A percentile compares a stretch with the other conserved stretches of the same genome.
Conservation (phyloP, 106 monocot species). For the Dendrobium nobile region DNA sequence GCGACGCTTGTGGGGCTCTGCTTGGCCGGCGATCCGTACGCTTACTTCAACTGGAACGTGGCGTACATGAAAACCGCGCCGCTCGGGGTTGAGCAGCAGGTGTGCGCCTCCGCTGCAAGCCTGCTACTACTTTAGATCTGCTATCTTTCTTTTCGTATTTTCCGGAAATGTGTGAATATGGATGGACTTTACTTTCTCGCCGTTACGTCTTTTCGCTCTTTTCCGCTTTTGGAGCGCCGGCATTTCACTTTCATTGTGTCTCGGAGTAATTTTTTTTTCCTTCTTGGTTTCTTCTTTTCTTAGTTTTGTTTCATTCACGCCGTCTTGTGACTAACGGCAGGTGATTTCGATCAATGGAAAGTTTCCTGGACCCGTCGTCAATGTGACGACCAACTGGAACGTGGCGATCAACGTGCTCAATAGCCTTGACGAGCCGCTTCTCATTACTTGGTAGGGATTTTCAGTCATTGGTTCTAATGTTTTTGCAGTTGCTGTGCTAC, state of each 20-base stretch:
- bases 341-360: conserved; percentile 69
- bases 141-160: neutral
- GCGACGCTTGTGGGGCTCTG: neutral
- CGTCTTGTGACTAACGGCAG: conserved; percentile 11
- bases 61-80: conserved; percentile 70
- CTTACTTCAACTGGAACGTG: conserved; percentile 77
- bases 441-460: conserved; percentile 56
- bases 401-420: conserved; percentile 76
- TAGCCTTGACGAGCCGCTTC: conserved; percentile 65
- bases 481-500: neutral
- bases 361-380: conserved; percentile 73
- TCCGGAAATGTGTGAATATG: neutral
- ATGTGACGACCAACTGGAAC: conserved; percentile 76
- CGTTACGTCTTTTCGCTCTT: neutral
- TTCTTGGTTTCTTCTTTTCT: neutral
- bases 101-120: neutral
- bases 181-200: neutral
- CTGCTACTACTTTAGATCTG: neutral
- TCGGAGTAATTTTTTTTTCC: neutral
- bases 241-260: no score
- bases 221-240: neutral
- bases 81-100: conserved; percentile 74
- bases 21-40: conserved; percentile 53
- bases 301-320: neutral
- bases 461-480: neutral